Evolutionary conservation across 495 filamentous ascomycete genomes (phyloP).

Genomic region (Cercophora scortea): DNA sequence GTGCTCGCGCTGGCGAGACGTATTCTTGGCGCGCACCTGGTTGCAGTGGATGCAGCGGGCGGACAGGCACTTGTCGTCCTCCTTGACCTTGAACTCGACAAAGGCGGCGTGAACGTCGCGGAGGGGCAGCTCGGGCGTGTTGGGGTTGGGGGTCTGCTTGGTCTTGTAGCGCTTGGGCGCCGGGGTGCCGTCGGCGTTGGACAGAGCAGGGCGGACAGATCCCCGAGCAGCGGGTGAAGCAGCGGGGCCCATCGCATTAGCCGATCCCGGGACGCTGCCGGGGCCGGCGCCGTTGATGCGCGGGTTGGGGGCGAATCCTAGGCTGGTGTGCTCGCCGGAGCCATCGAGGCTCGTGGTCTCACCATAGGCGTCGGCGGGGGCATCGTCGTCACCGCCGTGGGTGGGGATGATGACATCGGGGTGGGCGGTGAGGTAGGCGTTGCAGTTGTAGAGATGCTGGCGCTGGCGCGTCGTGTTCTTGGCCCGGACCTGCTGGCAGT

Average conservation of each 20-base stretch:
- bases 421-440: conserved; percentile 17
- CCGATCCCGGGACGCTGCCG: background rate
- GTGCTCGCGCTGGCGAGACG: conserved; percentile 24
- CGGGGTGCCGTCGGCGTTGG: conserved; percentile 12
- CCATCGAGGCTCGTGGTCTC: background rate
- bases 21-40: conserved; percentile 24
- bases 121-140: conserved; percentile 17
- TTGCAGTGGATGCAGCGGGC: conserved; percentile 18
- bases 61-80: conserved; percentile 20
- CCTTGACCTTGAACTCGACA: conserved; percentile 21
- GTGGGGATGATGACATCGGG: conserved; percentile 16
- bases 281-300: conserved; percentile 17
- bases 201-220: background rate
- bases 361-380: background rate
- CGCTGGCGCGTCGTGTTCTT: conserved; percentile 28
- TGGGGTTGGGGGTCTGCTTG: conserved; percentile 1
- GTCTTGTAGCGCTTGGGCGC: conserved; percentile 21
- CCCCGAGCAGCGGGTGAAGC: background rate
- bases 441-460: conserved; percentile 20
- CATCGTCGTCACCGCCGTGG: background rate
- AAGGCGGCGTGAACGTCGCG: conserved; percentile 23
- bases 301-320: conserved; percentile 20
- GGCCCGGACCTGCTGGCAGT: conserved; percentile 17
- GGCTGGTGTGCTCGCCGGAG: conserved; percentile 6
- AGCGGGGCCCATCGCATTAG: background rate